Percentiles rank a stretch among this genome's conserved stretches.
These are phyloP conservation scores for Gomphus bonarii DNA, from an alignment of 1,284 basidiomycete genomes.

Conservation along the genomic window DNA sequence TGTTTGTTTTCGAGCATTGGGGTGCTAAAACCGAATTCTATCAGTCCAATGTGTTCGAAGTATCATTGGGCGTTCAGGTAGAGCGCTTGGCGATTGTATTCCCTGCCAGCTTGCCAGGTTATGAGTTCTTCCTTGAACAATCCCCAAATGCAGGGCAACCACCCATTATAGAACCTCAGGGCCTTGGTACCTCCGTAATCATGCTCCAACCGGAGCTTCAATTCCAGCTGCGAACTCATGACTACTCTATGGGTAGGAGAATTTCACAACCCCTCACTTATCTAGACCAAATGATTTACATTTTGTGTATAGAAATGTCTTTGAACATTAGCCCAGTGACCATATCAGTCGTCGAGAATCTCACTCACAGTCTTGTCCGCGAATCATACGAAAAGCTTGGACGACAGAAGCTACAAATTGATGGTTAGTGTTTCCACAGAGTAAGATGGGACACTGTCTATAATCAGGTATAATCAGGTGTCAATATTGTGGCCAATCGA, in stretches of 20 bases:
- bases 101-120: slow-evolving; percentile 70
- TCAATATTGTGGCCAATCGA: slow-evolving; percentile 74
- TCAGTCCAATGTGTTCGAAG: slow-evolving; percentile 75
- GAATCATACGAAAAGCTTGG: slow-evolving; percentile 5
- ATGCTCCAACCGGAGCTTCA: slow-evolving; percentile 60
- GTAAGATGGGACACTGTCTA: neutral
- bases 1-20: slow-evolving; percentile 3
- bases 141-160: slow-evolving; percentile 15
- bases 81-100: slow-evolving; percentile 49
- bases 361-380: slow-evolving; percentile 25
- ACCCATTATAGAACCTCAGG: neutral
- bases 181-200: slow-evolving; percentile 43
- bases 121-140: slow-evolving; percentile 32
- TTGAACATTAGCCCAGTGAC: slow-evolving; percentile 57
- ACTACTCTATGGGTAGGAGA: slow-evolving; percentile 75
- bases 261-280: neutral
- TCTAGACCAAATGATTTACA: neutral
- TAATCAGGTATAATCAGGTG: slow-evolving; percentile 34
- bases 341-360: slow-evolving; percentile 39
- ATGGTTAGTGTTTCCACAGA: slow-evolving; percentile 34
- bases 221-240: slow-evolving; percentile 67
- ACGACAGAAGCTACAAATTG: slow-evolving; percentile 41
- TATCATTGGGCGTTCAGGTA: slow-evolving; percentile 50
- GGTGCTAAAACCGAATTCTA: slow-evolving; percentile 2
- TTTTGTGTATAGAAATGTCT: slow-evolving; percentile 52